Base-by-base conservation (phyloP, 2,329 filamentous ascomycete species). In the Exophiala aquamarina region DNA sequence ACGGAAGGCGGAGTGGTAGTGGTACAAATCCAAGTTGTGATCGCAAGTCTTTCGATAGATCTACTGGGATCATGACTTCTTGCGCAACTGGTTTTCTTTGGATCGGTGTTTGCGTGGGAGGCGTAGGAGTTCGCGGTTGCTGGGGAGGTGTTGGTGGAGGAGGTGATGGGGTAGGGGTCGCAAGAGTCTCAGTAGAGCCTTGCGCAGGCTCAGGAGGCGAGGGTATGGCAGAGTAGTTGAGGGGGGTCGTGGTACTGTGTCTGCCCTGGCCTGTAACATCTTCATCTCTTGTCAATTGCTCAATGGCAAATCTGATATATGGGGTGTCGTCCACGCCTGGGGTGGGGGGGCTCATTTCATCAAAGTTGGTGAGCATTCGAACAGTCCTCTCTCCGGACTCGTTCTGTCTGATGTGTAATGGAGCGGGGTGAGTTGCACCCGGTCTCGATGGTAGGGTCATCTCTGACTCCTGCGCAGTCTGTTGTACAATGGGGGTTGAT, bases 221-320 rank as follows among this genome's bases (percentile, higher is more conserved):
- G 11, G 43, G 43, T 13, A 44, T 36, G 13, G 41, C 23, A 21
- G 32, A 21, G 14, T 17, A 15, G 6, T 62, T 23, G 57, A 60
- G 35, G 15, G 36, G 21, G 20, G 52, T 41, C 34, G 40, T 32
- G 6, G 75, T 73, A 44, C 75, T 66, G 42, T 79, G 75, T 56
- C 78, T 70, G 44, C 74, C 71, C 45, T 76, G 72, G 8, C 77
- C 75, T 47, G 73, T 69, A 4, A 82, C 75, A 50, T 87, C 82
- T 47, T 84, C 84, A 60, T 87, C 81, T 38, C 86, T 77, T 4
- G 89, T 94, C 58, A 97, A 73, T 54, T 92, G 89, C 55, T 95
- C 87, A 54, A 97, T 82, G 32, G 92, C 91, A 65, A 93, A 94
- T 55, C 86, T 86, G 54, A 96, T 88, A 66, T 91, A 95, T 1